Conservation (phyloP, 164 flowering plant species). For the Tetrastigma voinierianum region DNA sequence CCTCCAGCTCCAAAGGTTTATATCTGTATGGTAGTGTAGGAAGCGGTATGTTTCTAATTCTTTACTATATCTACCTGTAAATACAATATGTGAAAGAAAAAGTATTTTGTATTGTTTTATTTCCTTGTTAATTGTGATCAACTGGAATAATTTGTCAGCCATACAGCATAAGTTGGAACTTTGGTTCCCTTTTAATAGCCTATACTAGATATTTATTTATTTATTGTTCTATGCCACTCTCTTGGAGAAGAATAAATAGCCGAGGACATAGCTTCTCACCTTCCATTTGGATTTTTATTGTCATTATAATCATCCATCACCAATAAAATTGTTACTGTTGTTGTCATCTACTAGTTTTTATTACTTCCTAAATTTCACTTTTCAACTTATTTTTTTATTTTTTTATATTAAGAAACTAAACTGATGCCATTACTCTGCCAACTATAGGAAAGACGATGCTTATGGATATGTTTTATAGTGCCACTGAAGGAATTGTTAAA, state of each 20-base stretch:
- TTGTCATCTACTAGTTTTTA: neutral
- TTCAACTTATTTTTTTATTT: neutral
- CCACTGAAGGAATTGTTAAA: constrained; percentile 79
- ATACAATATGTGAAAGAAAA: neutral
- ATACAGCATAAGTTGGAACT: neutral
- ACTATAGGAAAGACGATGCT: constrained; percentile 93
- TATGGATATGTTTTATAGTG: constrained; percentile 93
- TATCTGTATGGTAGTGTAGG: constrained; percentile 95
- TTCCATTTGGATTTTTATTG: neutral
- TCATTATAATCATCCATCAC: too few species aligned
- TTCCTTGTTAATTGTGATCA: too few species aligned
- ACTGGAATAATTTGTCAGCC: neutral
- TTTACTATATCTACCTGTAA: neutral
- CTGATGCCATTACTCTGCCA: constrained; percentile 3
- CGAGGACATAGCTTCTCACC: neutral
- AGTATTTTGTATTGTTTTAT: too few species aligned
- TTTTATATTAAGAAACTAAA: neutral
- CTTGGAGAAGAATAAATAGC: neutral
- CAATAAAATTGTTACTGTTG: too few species aligned
- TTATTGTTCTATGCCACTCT: neutral
- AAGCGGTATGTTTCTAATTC: constrained; percentile 57
- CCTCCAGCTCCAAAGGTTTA: constrained; percentile 92
- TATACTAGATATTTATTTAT: neutral
- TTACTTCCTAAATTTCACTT: neutral
- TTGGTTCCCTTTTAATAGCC: neutral